Evolutionary conservation across 768 basidiomycete genomes (phyloP).

Genomic region (Leucocoprinus birnbaumii): DNA sequence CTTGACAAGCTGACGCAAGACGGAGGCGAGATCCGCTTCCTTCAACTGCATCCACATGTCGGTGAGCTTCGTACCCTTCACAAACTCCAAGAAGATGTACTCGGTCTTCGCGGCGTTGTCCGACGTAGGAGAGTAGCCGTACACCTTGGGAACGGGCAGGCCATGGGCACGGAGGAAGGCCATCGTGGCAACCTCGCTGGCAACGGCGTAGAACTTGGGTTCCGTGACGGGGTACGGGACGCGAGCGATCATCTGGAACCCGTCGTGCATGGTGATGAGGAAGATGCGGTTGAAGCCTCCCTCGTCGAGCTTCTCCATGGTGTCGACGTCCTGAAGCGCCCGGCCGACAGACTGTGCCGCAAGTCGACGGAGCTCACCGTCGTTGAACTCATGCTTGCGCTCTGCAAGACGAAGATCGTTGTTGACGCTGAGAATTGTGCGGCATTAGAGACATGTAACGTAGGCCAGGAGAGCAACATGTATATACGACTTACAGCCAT

Average conservation of each 20-base stretch:
- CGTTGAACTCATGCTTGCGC: not conserved
- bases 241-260: constrained; percentile 30
- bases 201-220: constrained; percentile 24
- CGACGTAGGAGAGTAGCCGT: constrained; percentile 20
- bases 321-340: constrained; percentile 31
- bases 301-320: constrained; percentile 40
- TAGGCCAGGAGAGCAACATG: too few relatives aligned
- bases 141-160: constrained; percentile 14
- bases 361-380: constrained; percentile 34
- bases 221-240: constrained; percentile 27
- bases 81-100: constrained; percentile 35
- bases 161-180: constrained; percentile 11
- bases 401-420: not conserved
- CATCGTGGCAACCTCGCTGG: constrained; percentile 22
- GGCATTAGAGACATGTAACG: too few relatives aligned
- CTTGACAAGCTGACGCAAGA: constrained; percentile 33
- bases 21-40: constrained; percentile 27
- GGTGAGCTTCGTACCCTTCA: constrained; percentile 29
- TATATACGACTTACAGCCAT: too few relatives aligned
- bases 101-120: constrained; percentile 26
- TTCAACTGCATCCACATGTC: constrained; percentile 29
- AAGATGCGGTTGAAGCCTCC: constrained; percentile 35
- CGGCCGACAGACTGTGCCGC: constrained; percentile 39
- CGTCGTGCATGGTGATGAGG: constrained; percentile 29
- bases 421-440: not conserved